Percentiles rank a stretch among this genome's conserved stretches.
Conservation (phyloP, 352 stramenopile genomes). For the Pythium myriotylum region DNA sequence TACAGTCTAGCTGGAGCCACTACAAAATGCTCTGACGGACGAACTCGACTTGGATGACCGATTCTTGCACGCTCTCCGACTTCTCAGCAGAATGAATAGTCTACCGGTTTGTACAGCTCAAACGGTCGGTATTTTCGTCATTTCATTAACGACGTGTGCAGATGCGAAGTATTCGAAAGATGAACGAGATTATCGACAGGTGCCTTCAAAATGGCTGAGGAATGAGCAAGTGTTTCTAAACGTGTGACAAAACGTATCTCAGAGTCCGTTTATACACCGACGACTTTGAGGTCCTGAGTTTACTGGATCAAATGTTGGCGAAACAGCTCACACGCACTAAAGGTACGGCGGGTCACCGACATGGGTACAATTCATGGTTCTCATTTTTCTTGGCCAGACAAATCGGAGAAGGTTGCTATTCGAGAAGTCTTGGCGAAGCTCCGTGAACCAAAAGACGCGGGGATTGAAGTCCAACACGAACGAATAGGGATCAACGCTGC, state of each 20-base stretch:
- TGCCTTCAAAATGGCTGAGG: neutral
- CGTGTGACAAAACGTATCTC: conserved; percentile 4
- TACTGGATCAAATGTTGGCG: conserved; percentile 15
- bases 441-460: neutral
- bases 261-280: neutral
- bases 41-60: conserved; percentile 12
- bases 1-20: conserved; percentile 11
- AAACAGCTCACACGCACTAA: conserved; percentile 30
- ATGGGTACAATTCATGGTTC: conserved; percentile 26
- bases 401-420: conserved; percentile 12
- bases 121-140: neutral
- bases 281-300: conserved; percentile 1
- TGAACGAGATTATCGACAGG: conserved; percentile 23
- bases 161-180: conserved; percentile 2
- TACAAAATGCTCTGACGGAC: conserved; percentile 11
- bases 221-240: neutral
- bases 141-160: neutral
- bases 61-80: conserved; percentile 16
- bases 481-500: conserved; percentile 14
- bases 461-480: neutral
- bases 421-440: conserved; percentile 15
- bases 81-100: conserved; percentile 11
- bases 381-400: conserved; percentile 15
- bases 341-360: conserved; percentile 7
- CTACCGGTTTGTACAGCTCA: conserved; percentile 8